Percentiles rank a stretch among this genome's conserved stretches.
phyloP scores from a whole-genome alignment of 2,329 filamentous ascomycete genomes.

The Penicillium decumbens region DNA sequence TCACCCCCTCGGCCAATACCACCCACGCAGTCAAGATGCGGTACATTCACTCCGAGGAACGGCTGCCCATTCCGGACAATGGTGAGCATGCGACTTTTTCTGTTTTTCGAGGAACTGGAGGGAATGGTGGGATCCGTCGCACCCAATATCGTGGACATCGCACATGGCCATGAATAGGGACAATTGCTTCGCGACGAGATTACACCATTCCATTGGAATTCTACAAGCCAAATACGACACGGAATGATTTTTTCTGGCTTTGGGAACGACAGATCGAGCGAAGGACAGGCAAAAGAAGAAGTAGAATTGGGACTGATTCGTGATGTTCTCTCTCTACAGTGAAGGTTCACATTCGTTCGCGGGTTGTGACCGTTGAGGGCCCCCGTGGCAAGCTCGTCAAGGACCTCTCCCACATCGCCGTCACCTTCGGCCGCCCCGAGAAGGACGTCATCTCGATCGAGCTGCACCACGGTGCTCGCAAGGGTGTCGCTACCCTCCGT shows the following conservation, averaged over 20 bases:
- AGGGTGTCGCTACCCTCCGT: slow-evolving; percentile 95
- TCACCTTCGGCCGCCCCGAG: slow-evolving; percentile 87
- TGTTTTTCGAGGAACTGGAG: slow-evolving; percentile 21
- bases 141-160: slow-evolving; percentile 5
- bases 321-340: slow-evolving; percentile 55
- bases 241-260: background rate
- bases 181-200: background rate
- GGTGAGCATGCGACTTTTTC: slow-evolving; percentile 61
- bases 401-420: slow-evolving; percentile 92
- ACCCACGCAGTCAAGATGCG: slow-evolving; percentile 73
- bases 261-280: background rate
- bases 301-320: slow-evolving; percentile 23
- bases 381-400: slow-evolving; percentile 95
- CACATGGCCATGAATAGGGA: slow-evolving; percentile 1
- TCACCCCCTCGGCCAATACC: slow-evolving; percentile 40
- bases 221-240: background rate
- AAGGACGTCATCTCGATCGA: slow-evolving; percentile 89
- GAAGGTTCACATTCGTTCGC: slow-evolving; percentile 96
- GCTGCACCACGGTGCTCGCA: slow-evolving; percentile 96
- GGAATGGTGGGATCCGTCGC: slow-evolving; percentile 13
- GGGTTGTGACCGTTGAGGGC: slow-evolving; percentile 94
- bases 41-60: slow-evolving; percentile 99
- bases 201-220: background rate
- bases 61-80: slow-evolving; percentile 91
- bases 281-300: background rate